Base-by-base conservation (phyloP, 805 yeast species). In the Ogataea wickerhamii region DNA sequence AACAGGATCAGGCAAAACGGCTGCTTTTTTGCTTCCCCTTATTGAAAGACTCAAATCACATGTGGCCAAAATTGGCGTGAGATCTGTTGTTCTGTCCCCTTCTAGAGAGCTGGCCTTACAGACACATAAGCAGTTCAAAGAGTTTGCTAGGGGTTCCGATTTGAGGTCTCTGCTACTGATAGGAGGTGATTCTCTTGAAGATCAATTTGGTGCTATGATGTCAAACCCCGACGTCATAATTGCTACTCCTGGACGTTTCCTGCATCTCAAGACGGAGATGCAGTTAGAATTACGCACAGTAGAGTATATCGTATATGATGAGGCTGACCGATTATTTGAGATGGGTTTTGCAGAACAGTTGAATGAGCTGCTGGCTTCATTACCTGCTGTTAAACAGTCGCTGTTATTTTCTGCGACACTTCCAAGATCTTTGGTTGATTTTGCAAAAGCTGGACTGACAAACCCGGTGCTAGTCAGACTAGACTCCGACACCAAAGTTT, bases 141-240 rank as follows among this genome's bases (percentile, higher is more conserved):
- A 93, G 39, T 91, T 93, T 58, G 65, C 89, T 12, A 76, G 70
- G 42, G 95, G 94, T 5, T 79, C 95, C 0, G 94, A 87, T 53
- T 70, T 93, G 48, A 75, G 96, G 51, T 70, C 87, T 13, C 78
- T 84, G 11, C 70, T 89, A 35, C 67, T 93, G 21, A 91, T 94
- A 41, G 99, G 99, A 67, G 99, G 99, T 69, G 99, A 93, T 57
- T 86, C 96, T n/a, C 68, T 93, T 54, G 98, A 93, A 57, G 97
- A 91, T 39, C 98, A 93, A 66, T 93, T 93, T 58, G 71, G 85
- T 17, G 78, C 86, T 59, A 87, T 93, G 94, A 81, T 89, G 85
- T 64, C 80, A 39, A 87, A 88, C 55, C 99, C 99, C 0, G 99
- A 93, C 67, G 80, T 94, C 24, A 74, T 93, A 27, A 82, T 93